phyloP scores from a whole-genome alignment of 768 basidiomycete genomes.

The Boletus coccyginus region DNA sequence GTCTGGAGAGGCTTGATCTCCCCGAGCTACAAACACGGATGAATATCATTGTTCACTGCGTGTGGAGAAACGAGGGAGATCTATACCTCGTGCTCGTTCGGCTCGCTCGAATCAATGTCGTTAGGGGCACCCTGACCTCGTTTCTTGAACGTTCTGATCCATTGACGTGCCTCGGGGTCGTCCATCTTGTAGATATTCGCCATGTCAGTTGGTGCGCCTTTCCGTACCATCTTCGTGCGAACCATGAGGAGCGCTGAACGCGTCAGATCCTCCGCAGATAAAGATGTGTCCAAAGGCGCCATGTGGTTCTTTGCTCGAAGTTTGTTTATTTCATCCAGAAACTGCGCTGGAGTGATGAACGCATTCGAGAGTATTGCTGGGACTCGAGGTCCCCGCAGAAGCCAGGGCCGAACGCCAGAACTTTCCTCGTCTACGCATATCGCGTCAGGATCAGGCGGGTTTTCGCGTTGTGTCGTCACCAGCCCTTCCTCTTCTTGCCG shows the following conservation, averaged over 20 bases:
- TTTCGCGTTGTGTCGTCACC: constrained; percentile 59
- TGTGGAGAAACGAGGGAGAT: neutral
- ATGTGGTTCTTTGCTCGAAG: constrained; percentile 56
- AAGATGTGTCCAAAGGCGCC: constrained; percentile 31
- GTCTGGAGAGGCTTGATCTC: constrained; percentile 39
- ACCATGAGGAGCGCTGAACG: constrained; percentile 68
- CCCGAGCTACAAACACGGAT: constrained; percentile 39
- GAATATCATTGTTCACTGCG: neutral
- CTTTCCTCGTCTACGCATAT: constrained; percentile 7
- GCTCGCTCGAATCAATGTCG: constrained; percentile 17
- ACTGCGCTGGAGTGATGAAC: constrained; percentile 40
- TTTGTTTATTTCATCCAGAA: constrained; percentile 57
- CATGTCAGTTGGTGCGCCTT: constrained; percentile 75
- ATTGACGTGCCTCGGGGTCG: constrained; percentile 50
- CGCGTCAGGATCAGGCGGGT: constrained; percentile 7
- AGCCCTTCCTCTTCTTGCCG: constrained; percentile 35
- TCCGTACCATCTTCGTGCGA: constrained; percentile 52
- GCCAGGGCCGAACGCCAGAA: constrained; percentile 50
- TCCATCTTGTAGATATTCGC: constrained; percentile 67
- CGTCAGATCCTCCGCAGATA: constrained; percentile 46
- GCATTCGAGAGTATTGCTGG: constrained; percentile 43
- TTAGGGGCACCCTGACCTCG: constrained; percentile 6
- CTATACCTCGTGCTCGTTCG: constrained; percentile 31
- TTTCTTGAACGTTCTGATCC: constrained; percentile 38
- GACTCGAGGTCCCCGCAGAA: constrained; percentile 59